These are phyloP conservation scores for Chlamydomonas urium DNA, from an alignment of 139 green algal genomes.

Conservation along the genomic window DNA sequence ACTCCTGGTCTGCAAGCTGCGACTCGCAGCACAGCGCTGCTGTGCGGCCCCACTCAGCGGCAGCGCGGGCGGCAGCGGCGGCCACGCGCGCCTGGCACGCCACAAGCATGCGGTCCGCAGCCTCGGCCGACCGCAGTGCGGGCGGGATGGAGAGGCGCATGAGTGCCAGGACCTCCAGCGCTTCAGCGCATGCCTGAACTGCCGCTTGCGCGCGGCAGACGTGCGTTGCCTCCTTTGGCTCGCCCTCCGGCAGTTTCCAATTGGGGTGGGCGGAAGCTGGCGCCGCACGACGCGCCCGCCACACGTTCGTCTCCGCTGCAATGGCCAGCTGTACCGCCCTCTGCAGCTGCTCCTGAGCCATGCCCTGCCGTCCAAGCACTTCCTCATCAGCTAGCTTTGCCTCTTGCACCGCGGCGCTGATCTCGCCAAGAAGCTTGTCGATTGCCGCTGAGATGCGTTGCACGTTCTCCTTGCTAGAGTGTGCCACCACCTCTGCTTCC, in stretches of 20 bases:
- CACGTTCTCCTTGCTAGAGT: no score
- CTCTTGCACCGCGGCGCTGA: neutral
- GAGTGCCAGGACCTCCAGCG: neutral
- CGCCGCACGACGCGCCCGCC: neutral
- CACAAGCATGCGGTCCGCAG: neutral
- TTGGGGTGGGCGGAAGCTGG: neutral
- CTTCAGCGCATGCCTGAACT: neutral
- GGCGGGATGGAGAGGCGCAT: neutral
- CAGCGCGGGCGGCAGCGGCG: neutral
- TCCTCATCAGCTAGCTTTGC: neutral
- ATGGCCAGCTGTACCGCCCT: neutral
- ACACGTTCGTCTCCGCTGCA: neutral
- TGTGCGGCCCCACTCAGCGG: conserved; percentile 1
- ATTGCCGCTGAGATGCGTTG: no score
- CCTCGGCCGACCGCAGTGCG: neutral
- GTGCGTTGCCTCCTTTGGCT: neutral
- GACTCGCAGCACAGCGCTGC: neutral
- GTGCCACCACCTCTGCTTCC: no score
- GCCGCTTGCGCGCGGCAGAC: neutral
- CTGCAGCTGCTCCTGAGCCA: neutral
- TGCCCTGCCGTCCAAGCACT: neutral
- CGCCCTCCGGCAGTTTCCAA: neutral
- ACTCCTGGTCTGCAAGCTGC: neutral
- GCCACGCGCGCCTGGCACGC: neutral
- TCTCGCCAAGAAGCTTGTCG: no score